Base-by-base conservation (phyloP, 1,284 basidiomycete species). In the Cystobasidiaceae sp. region DNA sequence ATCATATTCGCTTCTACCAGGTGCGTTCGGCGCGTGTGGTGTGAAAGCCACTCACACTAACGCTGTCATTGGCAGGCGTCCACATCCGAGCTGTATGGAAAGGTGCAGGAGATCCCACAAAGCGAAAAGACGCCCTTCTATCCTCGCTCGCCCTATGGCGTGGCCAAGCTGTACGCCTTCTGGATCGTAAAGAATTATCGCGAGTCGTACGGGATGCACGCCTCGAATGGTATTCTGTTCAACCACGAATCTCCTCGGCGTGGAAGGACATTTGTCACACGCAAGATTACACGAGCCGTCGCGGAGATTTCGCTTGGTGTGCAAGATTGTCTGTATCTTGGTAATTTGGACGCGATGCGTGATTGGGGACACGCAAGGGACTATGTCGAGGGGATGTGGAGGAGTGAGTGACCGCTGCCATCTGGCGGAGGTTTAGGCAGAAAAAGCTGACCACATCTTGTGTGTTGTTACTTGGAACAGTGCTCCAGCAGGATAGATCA, bases 111-210 rank as follows among this genome's bases (percentile, higher is more conserved):
- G 79, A 88, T 87, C 8, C 90, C 90, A 2, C 91, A 94, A 78
- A 86, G 83, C 76, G 91, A 94, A 80, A 88, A 85, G 2, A 94
- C 91, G 0, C 90, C 91, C 2, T 94, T 94, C 81, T 93, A 94
- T 79, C 92, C 91, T 21, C 87, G 91, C 67, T 87, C 85, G 60
- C 91, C 91, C 0, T 94, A 94, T 74, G 91, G 91, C 57, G 89
- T 88, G 59, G 91, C 91, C 51, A 94, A 94, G 79, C 81, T 94
- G 46, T 79, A 79, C 70, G 78, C 72, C 3, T 78, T 73, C 71
- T 90, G 89, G 89, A 92, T 92, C 77, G 87, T 86, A 45, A 86
- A 90, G 75, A 93, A 93, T 79, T 93, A 92, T 78, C 84, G 91
- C 57, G 90, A 94, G 78, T 86, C 90, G 37, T 94, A 94, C 75